Base-by-base conservation (phyloP, 352 stramenopile genomes). In the Pythium myriotylum region DNA sequence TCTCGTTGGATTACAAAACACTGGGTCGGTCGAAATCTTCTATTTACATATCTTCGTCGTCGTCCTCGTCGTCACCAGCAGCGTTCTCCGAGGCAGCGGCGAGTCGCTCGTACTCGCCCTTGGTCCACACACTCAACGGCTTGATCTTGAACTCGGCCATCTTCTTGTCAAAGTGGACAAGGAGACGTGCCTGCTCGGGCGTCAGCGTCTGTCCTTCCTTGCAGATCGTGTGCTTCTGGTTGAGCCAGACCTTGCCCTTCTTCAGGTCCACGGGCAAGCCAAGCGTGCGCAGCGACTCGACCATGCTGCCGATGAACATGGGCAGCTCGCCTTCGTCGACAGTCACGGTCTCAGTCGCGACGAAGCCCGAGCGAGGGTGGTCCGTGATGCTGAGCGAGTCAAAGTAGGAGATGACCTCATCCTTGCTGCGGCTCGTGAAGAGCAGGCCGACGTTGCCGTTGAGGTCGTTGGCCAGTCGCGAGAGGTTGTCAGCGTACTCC, bases 181-280 rank as follows among this genome's bases (percentile, higher is more conserved):
- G 84, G 54, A 98, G 79, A 72, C 98, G 98, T 54, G 95, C 97
- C 65, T 98, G 91, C 67, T 99, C 96, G 1, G 97, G 92, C 51
- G 83, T 97, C 12, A 99, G 71, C 26, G 87, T 92, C 68, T 98
- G 86, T 41, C 97, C 97, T 70, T 91, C 66, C 72, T 97, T 98
- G 81, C 96, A 99, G 47, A 99, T 88, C 57, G 84, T 92, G 73
- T 96, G 89, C 69, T 97, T 89, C 49, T 94, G 86, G 65, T 87
- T 88, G 19, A 99, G 85, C 58, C 95, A 77, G 41, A 99, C 80
- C 47, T 86, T 87, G 42, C 95, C 95, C 66, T 98, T 98, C 77
- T 99, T 95, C 26, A 99, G 84, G 71, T 99, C 94, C 49, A 99
- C 95, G 12, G 96, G 95, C 40, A 99, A 77, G 22, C 97, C 95